Evolutionary conservation across 441 rosid species (phyloP).

Genomic region (Mallotus japonicus): DNA sequence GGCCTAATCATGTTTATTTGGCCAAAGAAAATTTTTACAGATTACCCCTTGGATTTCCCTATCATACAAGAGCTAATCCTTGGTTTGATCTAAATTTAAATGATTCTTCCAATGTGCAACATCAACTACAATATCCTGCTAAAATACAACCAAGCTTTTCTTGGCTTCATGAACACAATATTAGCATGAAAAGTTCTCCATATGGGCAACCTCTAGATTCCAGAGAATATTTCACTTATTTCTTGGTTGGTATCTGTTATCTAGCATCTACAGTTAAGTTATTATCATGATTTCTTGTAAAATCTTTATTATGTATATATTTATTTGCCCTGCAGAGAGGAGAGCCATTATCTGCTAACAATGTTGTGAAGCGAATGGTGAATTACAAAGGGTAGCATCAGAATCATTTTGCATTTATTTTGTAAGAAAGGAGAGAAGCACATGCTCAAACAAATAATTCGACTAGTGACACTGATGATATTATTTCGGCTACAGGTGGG

Average conservation of each 20-base stretch:
- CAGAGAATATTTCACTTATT: conserved; percentile 44
- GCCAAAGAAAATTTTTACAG: conserved; percentile 16
- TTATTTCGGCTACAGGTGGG: conserved; percentile 43
- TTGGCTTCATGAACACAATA: conserved; percentile 29
- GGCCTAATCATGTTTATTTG: conserved; percentile 35
- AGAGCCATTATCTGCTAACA: conserved; percentile 51
- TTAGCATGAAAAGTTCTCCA: conserved; percentile 37
- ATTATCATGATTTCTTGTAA: neutral
- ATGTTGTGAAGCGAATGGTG: conserved; percentile 44
- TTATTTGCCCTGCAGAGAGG: conserved; percentile 45
- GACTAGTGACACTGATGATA: neutral
- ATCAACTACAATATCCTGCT: conserved; percentile 15
- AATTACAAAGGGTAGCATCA: conserved; percentile 44
- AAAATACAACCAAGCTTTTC: conserved; percentile 19
- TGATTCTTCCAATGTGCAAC: conserved; percentile 4
- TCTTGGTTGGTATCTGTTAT: conserved; percentile 41
- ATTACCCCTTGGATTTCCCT: conserved; percentile 10
- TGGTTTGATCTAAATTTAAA: conserved; percentile 13
- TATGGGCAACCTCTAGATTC: conserved; percentile 46
- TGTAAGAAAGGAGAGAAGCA: neutral
- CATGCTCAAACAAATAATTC: neutral
- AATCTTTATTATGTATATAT: neutral
- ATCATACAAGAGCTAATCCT: conserved; percentile 16
- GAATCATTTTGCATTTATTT: neutral
- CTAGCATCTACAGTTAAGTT: conserved; percentile 12